Evolutionary conservation across 768 basidiomycete genomes (phyloP), one percentile per base, ranked within the genome.

Genomic region (Daedaleopsis nitida): DNA sequence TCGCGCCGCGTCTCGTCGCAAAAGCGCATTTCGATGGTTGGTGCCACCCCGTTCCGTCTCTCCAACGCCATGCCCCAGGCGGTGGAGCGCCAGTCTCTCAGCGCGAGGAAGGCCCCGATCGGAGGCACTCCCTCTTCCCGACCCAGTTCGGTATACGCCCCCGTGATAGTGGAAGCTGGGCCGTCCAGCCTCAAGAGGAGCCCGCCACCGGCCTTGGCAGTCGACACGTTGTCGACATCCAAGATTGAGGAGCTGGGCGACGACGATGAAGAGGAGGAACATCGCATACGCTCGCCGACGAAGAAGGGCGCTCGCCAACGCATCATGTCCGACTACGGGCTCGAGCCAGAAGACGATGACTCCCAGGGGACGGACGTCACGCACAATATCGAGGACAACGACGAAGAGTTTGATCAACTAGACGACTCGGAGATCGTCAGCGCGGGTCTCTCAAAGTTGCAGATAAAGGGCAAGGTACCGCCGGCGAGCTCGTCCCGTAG

Each of bases 201-300:
- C 37, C 51, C 54, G 11, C 43, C 42, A 34, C 27, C 44, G 1
- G 21, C 38, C 52, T 38, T 14, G 16, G 7, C 37, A 3, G 14
- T 43, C 38, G 5, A 13, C 21, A 19, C 27, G 3, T 17, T 16
- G 14, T 39, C 37, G 8, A 21, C 45, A 39, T 47, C 48, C 32
- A 54, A n/a, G 51, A 47, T 42, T 19, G 58, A 60, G 47, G 49
- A 55, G 50, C 35, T 55, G 5, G 57, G 61, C 1, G 65, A 60
- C 12, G 64, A 65, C 27, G 64, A 65, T 19, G 55, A 59, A 12
- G 64, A 65, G 24, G 65, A 66, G 51, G 59, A 66, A 19, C 39
- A 45, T 1, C 50, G 47, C 17, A 55, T 66, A 17, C 38, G 50
- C 19, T 65, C 60, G 11, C 59, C 59, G 35, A 60, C 57, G 17